Evolutionary conservation across 306 rosid species (phyloP), one percentile per base, ranked within the genome.

Genomic region (Cercis canadensis): DNA sequence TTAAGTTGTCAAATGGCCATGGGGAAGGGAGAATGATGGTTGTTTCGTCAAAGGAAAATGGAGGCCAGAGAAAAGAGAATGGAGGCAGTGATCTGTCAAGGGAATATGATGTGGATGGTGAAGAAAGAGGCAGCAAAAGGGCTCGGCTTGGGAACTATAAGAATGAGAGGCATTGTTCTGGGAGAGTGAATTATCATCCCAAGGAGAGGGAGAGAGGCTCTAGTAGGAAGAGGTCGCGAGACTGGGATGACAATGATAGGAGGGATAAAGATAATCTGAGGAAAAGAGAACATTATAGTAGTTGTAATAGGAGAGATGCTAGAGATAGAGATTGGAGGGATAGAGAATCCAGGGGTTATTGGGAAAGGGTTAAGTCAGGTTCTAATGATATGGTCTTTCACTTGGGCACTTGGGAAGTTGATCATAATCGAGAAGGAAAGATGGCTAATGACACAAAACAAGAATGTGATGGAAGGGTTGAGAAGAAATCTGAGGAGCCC

Each of bases 281-380:
- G 88, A 89, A 83, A 67, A 89, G 86, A 66, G 95, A 89, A 24
- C 52, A 73, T 78, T 82, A 79, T 67, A 64, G 81, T 62, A 56
- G 19, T 67, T 58, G 70, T 52, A 83, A 78, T 75, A 77, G 89
- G 79, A 87, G 92, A 70, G 96, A 90, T 65, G 82, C 55, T 65
- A 91, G 87, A 65, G 89, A 84, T 40, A 79, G 89, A 75, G 90
- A 85, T 62, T 68, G 78, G 80, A 86, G 88, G 74, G 97, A 89
- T 49, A 85, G 85, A 66, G 96, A 88, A 54, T 53, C 59, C 6
- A 88, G 70, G 83, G 99, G 99, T 46, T 94, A 91, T 51, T 94
- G 99, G 99, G 96, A 87, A 88, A 87, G 99, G 81, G 99, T 89
- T 62, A 94, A 78, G 74, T 80, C 72, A 14, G 94, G 89, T 56